Evolutionary conservation across 2,329 filamentous ascomycete genomes (phyloP).

Genomic region (Lachnellula subtilissima): DNA sequence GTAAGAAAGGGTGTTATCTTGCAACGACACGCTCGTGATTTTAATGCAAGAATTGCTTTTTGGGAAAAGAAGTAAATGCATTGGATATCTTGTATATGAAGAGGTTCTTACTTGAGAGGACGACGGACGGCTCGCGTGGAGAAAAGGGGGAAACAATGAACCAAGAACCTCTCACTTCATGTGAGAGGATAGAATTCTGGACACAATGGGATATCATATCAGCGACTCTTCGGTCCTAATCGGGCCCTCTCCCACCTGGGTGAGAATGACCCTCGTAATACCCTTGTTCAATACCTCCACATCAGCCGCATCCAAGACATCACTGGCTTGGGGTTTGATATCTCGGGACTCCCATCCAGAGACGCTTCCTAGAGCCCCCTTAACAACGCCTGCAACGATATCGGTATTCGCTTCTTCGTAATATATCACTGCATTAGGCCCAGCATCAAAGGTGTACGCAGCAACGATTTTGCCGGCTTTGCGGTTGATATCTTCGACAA

Average conservation of each 20-base stretch:
- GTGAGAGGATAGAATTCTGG: neutral
- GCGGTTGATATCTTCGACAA: conserved; percentile 84
- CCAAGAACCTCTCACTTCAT: too few species aligned
- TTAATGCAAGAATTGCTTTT: too few species aligned
- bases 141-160: too few species aligned
- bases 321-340: conserved; percentile 44
- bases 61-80: too few species aligned
- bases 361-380: conserved; percentile 57
- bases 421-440: conserved; percentile 95
- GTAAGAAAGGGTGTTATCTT: too few species aligned
- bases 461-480: conserved; percentile 74
- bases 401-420: conserved; percentile 76
- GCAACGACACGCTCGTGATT: too few species aligned
- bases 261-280: conserved; percentile 84
- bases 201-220: conserved; percentile 36
- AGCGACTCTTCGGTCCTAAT: conserved; percentile 73
- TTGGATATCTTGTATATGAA: too few species aligned
- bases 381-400: conserved; percentile 72
- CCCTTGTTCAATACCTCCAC: conserved; percentile 66
- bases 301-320: conserved; percentile 62
- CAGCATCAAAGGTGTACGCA: conserved; percentile 96
- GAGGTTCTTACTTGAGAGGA: too few species aligned
- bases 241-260: conserved; percentile 85
- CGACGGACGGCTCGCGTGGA: too few species aligned
- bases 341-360: conserved; percentile 66